Percentiles rank a stretch among this genome's conserved stretches.
phyloP scores from a whole-genome alignment of 371 early-diverging fungal genomes.

The Mucor indicus region DNA sequence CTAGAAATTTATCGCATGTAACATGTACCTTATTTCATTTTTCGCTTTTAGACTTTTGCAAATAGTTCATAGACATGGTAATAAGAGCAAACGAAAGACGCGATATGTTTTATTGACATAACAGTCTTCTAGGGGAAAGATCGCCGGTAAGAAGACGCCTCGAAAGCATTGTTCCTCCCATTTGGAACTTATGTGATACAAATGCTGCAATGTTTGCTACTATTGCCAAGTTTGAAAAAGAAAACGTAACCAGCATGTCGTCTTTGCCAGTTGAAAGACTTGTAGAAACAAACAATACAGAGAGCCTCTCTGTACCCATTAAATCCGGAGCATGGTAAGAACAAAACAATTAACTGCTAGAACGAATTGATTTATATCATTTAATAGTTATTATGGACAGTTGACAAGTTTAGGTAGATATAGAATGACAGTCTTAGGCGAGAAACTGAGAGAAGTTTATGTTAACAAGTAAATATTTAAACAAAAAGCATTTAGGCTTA shows the following conservation, averaged over 20 bases:
- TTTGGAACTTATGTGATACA: slow-evolving; percentile 56
- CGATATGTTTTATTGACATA: background rate
- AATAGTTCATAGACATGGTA: slow-evolving; percentile 61
- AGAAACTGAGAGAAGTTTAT: slow-evolving; percentile 62
- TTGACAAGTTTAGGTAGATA: slow-evolving; percentile 72
- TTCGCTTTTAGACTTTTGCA: slow-evolving; percentile 34
- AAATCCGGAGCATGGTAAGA: slow-evolving; percentile 38
- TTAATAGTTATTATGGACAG: slow-evolving; percentile 65
- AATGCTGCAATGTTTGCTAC: slow-evolving; percentile 47
- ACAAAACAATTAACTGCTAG: background rate
- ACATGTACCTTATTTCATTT: background rate
- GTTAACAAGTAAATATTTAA: slow-evolving; percentile 46
- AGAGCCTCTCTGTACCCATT: slow-evolving; percentile 13
- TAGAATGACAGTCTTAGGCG: slow-evolving; percentile 58
- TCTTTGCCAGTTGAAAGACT: slow-evolving; percentile 27
- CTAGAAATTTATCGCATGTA: background rate
- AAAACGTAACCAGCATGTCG: background rate
- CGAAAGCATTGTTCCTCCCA: slow-evolving; percentile 34
- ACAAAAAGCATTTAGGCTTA: background rate
- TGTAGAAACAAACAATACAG: slow-evolving; percentile 26
- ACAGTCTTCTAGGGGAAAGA: slow-evolving; percentile 59
- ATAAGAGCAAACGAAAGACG: background rate
- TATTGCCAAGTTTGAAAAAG: slow-evolving; percentile 30
- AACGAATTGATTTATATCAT: background rate
- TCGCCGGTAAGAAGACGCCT: slow-evolving; percentile 51